These are phyloP conservation scores for Penicillium sp. DNA, from an alignment of 2,329 filamentous ascomycete species.

Conservation along the genomic window DNA sequence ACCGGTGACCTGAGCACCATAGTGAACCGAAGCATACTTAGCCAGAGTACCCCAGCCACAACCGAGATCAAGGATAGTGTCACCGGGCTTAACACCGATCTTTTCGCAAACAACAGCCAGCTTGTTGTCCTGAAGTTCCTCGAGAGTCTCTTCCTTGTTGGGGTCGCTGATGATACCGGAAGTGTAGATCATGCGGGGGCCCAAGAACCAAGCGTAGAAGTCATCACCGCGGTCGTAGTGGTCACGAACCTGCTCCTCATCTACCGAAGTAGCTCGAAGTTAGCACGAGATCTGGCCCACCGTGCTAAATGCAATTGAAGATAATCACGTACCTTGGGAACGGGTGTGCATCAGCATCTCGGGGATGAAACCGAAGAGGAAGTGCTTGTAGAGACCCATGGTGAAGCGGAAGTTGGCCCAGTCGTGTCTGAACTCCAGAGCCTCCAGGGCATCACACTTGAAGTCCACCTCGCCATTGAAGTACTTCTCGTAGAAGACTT, in stretches of 20 bases:
- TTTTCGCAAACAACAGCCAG: slow-evolving; percentile 91
- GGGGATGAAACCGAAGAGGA: slow-evolving; percentile 76
- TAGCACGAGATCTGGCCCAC: no score
- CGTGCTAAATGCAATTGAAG: no score
- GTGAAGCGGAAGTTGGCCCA: slow-evolving; percentile 95
- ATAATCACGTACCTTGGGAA: slow-evolving; percentile 62
- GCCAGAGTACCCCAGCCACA: slow-evolving; percentile 97
- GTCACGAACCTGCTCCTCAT: slow-evolving; percentile 94
- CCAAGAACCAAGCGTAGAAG: slow-evolving; percentile 97
- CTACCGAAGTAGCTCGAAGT: no score
- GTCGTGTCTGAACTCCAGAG: slow-evolving; percentile 88
- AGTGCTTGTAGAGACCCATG: slow-evolving; percentile 71
- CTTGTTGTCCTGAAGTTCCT: slow-evolving; percentile 97
- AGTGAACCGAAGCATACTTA: slow-evolving; percentile 85
- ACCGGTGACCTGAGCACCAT: slow-evolving; percentile 75
- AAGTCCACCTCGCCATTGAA: slow-evolving; percentile 90
- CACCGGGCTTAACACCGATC: slow-evolving; percentile 71
- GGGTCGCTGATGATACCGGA: slow-evolving; percentile 86
- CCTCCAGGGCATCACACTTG: slow-evolving; percentile 83
- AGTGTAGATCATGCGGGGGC: slow-evolving; percentile 97
- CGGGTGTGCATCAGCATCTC: slow-evolving; percentile 89
- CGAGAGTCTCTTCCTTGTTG: slow-evolving; percentile 77
- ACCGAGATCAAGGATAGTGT: slow-evolving; percentile 83
- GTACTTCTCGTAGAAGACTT: slow-evolving; percentile 97
- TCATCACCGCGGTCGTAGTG: slow-evolving; percentile 98